Base-by-base conservation (phyloP, 306 rosid genomes). In the Prunus armeniaca region DNA sequence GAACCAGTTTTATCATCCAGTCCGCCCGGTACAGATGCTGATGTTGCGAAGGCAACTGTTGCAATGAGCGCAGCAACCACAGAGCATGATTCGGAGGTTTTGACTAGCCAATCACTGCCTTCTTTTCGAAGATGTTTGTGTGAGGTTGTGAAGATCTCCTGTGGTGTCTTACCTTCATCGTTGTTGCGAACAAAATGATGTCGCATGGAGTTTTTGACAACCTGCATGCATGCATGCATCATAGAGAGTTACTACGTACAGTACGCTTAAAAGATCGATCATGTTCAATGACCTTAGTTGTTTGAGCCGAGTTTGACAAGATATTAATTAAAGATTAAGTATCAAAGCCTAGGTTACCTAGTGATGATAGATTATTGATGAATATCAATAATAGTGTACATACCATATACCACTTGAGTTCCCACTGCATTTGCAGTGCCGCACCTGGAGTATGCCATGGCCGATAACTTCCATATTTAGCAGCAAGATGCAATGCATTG, bases 391-490 rank as follows among this genome's bases (percentile, higher is more conserved):
- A 6, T 1, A 34, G 43, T 7, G 13, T 5, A 13, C 64, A 18
- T 73, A 89, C 96, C 84, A 77, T 47, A 65, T 77, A 86, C 96
- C 96, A 88, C 74, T 84, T 90, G 65, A 84, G 70, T 84, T 90
- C 94, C 89, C 91, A 86, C 50, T 90, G 87, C 89, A 90, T 86
- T 79, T 88, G 92, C 58, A 90, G 58, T 1, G 91, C 92, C 5
- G 83, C 87, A 0, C 91, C 93, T 0, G 93, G 82, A 72, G 85
- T 79, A 50, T 67, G 89, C 90, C 93, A 89, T 9, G 96, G 91
- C 47, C 65, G 79, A 55, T 81, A 50, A 9, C 15, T 57, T 71
- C 86, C 76, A 22, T 27, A 81, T 54, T 72, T 87, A 56, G 93
- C 93, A 6, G 91, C 91, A 18, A 88, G 86, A 66, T 91, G 96